These are phyloP conservation scores for Pythium vanterpoolii DNA, from an alignment of 352 stramenopile species.

Conservation along the genomic window DNA sequence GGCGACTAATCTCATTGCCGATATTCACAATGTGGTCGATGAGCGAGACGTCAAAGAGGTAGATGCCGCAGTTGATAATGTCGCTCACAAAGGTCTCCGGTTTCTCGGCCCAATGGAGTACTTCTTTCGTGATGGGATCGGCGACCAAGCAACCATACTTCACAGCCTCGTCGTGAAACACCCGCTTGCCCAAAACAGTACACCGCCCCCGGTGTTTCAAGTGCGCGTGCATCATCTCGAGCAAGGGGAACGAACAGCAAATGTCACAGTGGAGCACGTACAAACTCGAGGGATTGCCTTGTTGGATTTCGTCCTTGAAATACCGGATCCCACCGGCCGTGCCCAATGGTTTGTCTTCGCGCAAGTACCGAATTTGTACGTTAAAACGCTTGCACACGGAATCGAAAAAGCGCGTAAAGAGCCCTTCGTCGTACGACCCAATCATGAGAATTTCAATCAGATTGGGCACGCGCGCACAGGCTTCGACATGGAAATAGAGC, in stretches of 20 bases:
- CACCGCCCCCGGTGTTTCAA: constrained; percentile 65
- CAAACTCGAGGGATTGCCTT: constrained; percentile 62
- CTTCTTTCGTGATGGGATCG: constrained; percentile 73
- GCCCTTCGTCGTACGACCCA: constrained; percentile 84
- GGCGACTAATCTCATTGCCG: constrained; percentile 76
- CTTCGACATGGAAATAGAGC: constrained; percentile 89
- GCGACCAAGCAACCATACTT: constrained; percentile 87
- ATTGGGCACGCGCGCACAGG: constrained; percentile 77
- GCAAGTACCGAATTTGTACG: constrained; percentile 82
- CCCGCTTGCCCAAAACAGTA: constrained; percentile 83
- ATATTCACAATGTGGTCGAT: constrained; percentile 76
- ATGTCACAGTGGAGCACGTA: constrained; percentile 88
- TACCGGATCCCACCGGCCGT: constrained; percentile 81
- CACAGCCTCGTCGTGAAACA: constrained; percentile 87
- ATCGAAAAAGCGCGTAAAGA: constrained; percentile 89
- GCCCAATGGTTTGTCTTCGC: constrained; percentile 75
- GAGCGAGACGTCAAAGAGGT: constrained; percentile 81
- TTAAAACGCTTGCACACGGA: constrained; percentile 78
- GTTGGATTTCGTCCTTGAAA: constrained; percentile 83
- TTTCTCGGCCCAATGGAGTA: constrained; percentile 88
- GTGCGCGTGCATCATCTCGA: constrained; percentile 89
- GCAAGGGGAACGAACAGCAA: constrained; percentile 85
- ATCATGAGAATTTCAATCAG: constrained; percentile 88
- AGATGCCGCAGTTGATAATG: constrained; percentile 90
- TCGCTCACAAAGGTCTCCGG: constrained; percentile 89